A percentile compares a stretch with the other conserved stretches of the same genome.
phyloP scores from a whole-genome alignment of 352 stramenopile genomes.

The Blastocystis sp. region DNA sequence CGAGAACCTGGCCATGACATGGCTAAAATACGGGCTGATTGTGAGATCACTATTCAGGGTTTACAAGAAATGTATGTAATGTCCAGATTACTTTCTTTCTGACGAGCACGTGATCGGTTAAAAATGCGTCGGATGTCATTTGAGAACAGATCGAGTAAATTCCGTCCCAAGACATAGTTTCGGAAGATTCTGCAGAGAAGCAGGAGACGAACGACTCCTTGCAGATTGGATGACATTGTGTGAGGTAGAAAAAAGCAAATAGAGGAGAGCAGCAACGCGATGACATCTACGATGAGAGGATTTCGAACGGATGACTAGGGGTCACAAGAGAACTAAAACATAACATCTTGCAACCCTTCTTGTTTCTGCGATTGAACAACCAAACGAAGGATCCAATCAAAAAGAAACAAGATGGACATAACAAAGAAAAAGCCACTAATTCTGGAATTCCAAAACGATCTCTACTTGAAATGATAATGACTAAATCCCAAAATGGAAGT shows the following conservation, averaged over 20 bases:
- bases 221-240: neutral
- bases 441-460: neutral
- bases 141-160: constrained; percentile 21
- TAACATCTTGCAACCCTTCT: neutral
- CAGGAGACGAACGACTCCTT: neutral
- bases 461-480: neutral
- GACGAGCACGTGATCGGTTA: neutral
- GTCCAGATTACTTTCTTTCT: constrained; percentile 58
- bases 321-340: neutral
- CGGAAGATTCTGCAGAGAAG: neutral
- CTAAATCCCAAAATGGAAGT: constrained; percentile 12
- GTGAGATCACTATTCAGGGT: neutral
- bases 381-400: constrained; percentile 27
- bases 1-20: constrained; percentile 57
- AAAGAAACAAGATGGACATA: neutral
- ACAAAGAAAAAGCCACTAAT: neutral
- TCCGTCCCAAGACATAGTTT: neutral
- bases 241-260: neutral
- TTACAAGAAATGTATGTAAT: constrained; percentile 58
- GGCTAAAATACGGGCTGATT: constrained; percentile 33
- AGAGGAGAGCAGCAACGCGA: neutral
- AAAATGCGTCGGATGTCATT: constrained; percentile 56
- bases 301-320: neutral
- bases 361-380: neutral
- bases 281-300: neutral